Evolutionary conservation across 2,329 filamentous ascomycete genomes (phyloP), one percentile per base, ranked within the genome.

Genomic region (Fusarium succisae): DNA sequence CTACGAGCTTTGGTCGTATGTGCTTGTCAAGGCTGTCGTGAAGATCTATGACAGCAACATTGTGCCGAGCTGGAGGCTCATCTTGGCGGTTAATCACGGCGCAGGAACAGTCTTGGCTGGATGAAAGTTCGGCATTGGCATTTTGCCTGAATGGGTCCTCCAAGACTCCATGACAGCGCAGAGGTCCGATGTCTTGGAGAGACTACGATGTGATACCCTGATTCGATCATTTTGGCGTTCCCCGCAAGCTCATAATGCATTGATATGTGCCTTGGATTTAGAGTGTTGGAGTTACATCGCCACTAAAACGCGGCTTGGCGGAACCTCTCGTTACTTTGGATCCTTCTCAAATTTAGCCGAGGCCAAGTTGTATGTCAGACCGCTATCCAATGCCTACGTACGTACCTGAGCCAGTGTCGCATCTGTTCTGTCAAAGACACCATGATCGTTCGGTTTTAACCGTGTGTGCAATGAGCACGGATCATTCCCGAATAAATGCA

Each of bases 1-100:
- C 66, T 67, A 44, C 63, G 66, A 69, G 66, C 66, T 69, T 50
- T 68, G 66, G 63, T 68, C 66, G 66, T 69, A 69, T 69, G 63
- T 69, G 56, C 7, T n/a, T 11, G 13, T 14, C 2, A 8, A 3
- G 1, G 3, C 9, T 63, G 17, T 6, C 22, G 15, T 10, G 8
- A 12, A 0, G 5, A 8, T 12, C 35, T 62, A 63, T 54, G 1
- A 5, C n/a, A 17, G 35, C 9, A 18, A 1, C 3, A 6, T 20
- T 18, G 11, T 43, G 13, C 10, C 24, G 30, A 50, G 41, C 20
- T 50, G 24, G 6, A 22, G 5, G 15, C 26, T 58, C 14, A 38
- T 43, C 38, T 44, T 66, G 24, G 51, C 47, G 60, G 48, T 18
- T 55, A 50, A 35, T 54, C 15, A 60, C 38, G n/a, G 43, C 24